Evolutionary conservation across 1,284 basidiomycete species (phyloP), one percentile per base, ranked within the genome.

Genomic region (Hymenochaete sp.): DNA sequence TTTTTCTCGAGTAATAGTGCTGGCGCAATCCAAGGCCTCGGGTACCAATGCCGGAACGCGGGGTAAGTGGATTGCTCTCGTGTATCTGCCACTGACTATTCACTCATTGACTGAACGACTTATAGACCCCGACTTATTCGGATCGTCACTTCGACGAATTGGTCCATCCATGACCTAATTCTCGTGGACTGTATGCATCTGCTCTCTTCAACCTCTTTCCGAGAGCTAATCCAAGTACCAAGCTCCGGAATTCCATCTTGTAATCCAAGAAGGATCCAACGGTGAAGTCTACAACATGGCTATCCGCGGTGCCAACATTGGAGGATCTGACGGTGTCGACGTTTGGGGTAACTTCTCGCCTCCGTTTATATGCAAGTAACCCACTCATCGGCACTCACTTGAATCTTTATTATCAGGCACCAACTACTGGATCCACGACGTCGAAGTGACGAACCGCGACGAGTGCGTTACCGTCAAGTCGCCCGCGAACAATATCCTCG

Each of bases 381-480:
- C 7, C 14, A 25, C 8, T 40, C 27, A 7, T 9, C 6, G 14
- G 5, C 24, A 26, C n/a, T 42, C 14, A 6, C 24, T 31, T 37
- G 3, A 6, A 13, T 11, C 6, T 16, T 4, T 16, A 21, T 5
- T 26, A 4, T 16, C 24, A 51, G 52, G 53, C 13, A 49, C 52
- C 9, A 65, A 65, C 54, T 48, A 62, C 45, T 62, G 62, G 59
- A 58, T 65, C 14, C 64, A 65, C 42, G 62, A 65, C 44, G 59
- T 65, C 22, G 62, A 64, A 45, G 62, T 65, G 5, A 65, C 63
- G 13, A 65, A 65, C 53, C 60, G 62, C 28, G 63, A 65, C 48
- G 63, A 66, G 42, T 66, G 64, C 39, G 62, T 66, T 3, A 63
- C 62, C 7, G 58, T 65, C 45, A 66, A 65, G 56, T 57, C 55